Base-by-base conservation (phyloP, 768 basidiomycete species). In the Dioszegia aurantiaca region DNA sequence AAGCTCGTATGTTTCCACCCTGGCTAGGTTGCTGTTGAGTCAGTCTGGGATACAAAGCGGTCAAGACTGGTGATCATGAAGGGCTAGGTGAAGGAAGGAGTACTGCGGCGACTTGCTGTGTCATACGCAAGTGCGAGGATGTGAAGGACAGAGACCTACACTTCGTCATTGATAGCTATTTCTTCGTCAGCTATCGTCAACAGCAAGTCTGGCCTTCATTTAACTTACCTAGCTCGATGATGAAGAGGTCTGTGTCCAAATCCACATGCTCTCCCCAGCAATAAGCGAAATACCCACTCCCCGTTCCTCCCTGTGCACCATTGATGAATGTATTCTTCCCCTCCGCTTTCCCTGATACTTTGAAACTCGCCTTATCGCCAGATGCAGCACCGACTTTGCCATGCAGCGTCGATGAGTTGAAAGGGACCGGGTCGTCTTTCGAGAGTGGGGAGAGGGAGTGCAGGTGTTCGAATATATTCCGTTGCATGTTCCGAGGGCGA, bases 241-340 rank as follows among this genome's bases (percentile, higher is more conserved):
- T 33, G 26, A 74, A 66, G 31, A 77, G 55, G 60, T 77, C 76
- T 14, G 68, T 65, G 43, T 75, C 71, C 46, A 70, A 63, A 0
- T 67, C 67, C n/a, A 77, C 60, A 58, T 76, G 73, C 54, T 77
- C 74, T 24, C 61, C 60, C 56, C 69, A 76, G 55, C 76, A 77
- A 14, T 68, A 51, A 4, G 68, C 64, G 48, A 74, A 74, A 54
- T 77, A 76, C 24, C 69, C 65, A 21, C 60, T 51, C 54, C 73
- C 69, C 4, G 61, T 63, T n/a, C 69, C 71, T 19, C 73, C 73
- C 47, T 71, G 67, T 9, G 73, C 73, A n/a, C 73, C 73, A 51
- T 71, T 75, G 27, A 73, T 43, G 21, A 72, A 70, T 12, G 56
- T 49, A 44, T 74, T 72, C 53, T 60, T 65, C 8, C 61, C 65